Evolutionary conservation across 2,329 filamentous ascomycete species (phyloP), one percentile per base, ranked within the genome.

Genomic region (Thyridium curvatum): DNA sequence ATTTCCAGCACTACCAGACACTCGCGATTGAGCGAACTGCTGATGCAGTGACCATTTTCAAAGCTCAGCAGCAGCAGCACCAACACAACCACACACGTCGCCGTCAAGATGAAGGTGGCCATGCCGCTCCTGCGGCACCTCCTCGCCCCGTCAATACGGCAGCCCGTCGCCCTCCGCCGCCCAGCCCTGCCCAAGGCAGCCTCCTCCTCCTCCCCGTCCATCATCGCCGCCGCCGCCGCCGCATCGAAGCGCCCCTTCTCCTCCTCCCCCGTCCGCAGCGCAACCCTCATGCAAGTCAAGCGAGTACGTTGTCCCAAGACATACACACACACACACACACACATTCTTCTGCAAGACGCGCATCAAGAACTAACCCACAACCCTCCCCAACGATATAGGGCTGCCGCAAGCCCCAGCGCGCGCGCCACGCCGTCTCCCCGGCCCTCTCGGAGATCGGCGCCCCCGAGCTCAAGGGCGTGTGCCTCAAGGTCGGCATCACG

Each of bases 401-500:
- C 50, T 90, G 86, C 56, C 85, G 93, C 45, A 79, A 79, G 51
- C 72, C 79, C 35, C 88, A 94, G 65, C 78, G 78, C 42, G 86
- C 85, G 2, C 87, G 93, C 47, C 89, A 94, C 65, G 78, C 86
- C 50, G 82, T 87, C 37, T 97, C 91, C 3, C 93, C 93, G 0
- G 90, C 91, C 16, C 76, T 98, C 39, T 72, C 73, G 36, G 73
- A 72, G 46, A 74, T 74, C 45, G 63, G 78, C 37, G 76, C 86
- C 32, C 89, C 93, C 4, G 79, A 85, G 57, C 82, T 95, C 67
- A 97, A 97, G 71, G 93, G 91, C 52, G 93, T 98, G 30, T 97
- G 93, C 63, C 69, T 98, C 47, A 90, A 94, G 60, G 93, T 97
- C 44, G 89, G 87, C 55, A 86, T 90, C 52, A 89, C 86, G 52